phyloP scores from a whole-genome alignment of 805 yeast species.

The Starmerella powellii region DNA sequence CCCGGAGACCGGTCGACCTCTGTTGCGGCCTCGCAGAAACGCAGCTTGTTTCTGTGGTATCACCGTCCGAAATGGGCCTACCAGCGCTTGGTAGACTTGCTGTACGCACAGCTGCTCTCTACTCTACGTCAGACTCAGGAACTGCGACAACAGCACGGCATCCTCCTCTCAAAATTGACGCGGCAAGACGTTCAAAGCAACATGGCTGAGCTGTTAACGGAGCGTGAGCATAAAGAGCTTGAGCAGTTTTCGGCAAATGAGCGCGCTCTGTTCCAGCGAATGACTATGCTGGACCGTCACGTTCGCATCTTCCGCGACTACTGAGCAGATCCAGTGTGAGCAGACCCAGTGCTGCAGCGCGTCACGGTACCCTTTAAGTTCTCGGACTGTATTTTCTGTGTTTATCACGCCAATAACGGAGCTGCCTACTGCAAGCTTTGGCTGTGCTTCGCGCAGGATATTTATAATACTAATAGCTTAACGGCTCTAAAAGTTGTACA shows the following conservation, averaged over 20 bases:
- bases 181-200: constrained; percentile 83
- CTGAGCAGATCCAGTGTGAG: no score
- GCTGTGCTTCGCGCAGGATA: no score
- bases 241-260: constrained; percentile 36
- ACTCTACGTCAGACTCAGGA: constrained; percentile 28
- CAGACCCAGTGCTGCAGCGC: no score
- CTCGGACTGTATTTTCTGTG: no score
- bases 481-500: no score
- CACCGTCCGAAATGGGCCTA: constrained; percentile 46
- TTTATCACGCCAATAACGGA: no score
- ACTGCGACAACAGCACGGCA: constrained; percentile 46
- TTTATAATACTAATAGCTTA: no score
- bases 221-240: constrained; percentile 63
- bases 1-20: constrained; percentile 74
- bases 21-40: constrained; percentile 23
- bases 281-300: constrained; percentile 28
- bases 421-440: no score
- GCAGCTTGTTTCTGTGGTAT: constrained; percentile 74
- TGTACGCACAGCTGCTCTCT: constrained; percentile 39
- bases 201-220: constrained; percentile 60
- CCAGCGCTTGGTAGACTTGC: constrained; percentile 36
- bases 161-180: constrained; percentile 64
- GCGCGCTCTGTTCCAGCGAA: constrained; percentile 26
- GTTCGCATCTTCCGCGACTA: constrained; percentile 33
- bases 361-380: no score